Percentiles rank a stretch among this genome's conserved stretches.
phyloP scores from a whole-genome alignment of 148 eudicot species.

The Gaultheria prostrata region DNA sequence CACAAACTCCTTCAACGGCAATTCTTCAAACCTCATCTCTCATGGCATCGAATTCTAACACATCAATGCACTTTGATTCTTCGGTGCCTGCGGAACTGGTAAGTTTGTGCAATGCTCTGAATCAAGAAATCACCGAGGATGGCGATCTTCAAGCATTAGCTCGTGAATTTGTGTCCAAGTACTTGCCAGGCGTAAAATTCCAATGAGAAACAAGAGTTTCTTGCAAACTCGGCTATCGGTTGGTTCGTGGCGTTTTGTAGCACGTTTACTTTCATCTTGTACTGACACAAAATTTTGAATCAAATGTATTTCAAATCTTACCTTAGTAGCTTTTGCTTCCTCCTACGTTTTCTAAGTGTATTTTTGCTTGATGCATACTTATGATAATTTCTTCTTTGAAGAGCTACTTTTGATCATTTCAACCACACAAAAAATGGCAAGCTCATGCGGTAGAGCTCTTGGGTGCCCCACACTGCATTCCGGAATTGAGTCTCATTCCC shows the following conservation, averaged over 20 bases:
- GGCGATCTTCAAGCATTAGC: slow-evolving; percentile 47
- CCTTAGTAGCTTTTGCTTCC: not conserved
- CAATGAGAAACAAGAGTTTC: slow-evolving; percentile 6
- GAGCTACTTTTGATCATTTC: too few relatives aligned
- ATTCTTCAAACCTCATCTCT: slow-evolving; percentile 20
- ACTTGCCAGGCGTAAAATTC: slow-evolving; percentile 39
- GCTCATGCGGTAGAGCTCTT: too few relatives aligned
- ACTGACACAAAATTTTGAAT: not conserved
- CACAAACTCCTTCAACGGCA: slow-evolving; percentile 6
- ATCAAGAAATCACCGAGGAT: slow-evolving; percentile 21
- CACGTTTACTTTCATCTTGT: not conserved
- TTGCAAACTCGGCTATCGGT: not conserved
- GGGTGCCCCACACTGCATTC: too few relatives aligned
- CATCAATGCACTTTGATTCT: slow-evolving; percentile 22
- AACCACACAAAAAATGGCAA: too few relatives aligned
- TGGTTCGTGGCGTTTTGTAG: not conserved
- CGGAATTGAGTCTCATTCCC: too few relatives aligned
- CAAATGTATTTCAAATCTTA: not conserved
- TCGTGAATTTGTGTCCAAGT: slow-evolving; percentile 48
- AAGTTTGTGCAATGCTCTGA: slow-evolving; percentile 16
- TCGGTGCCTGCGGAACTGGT: slow-evolving; percentile 18
- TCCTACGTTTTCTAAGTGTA: not conserved
- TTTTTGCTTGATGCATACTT: not conserved
- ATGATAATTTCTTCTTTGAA: too few relatives aligned
- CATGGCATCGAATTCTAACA: slow-evolving; percentile 7